These are phyloP conservation scores for Triticum timopheevii DNA, from an alignment of 176 grass and related monocot genomes.

Conservation along the genomic window DNA sequence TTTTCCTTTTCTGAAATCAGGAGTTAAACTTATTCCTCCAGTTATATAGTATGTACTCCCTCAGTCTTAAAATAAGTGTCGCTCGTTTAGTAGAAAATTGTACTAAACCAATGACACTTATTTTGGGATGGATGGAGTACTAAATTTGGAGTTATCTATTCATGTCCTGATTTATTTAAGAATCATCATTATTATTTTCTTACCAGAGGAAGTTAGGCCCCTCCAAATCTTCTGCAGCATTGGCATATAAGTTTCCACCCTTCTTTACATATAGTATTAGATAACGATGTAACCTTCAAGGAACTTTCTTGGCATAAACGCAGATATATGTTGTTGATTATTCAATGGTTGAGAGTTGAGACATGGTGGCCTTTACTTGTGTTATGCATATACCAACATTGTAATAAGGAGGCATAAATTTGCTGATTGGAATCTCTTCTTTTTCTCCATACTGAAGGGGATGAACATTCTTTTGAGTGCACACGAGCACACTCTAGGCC, in stretches of 20 bases:
- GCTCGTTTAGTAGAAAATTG: no score
- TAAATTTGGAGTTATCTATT: neutral
- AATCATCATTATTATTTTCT: neutral
- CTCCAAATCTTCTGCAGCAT: neutral
- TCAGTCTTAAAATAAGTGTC: no score
- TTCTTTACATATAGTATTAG: neutral
- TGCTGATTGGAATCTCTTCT: slow-evolving; percentile 25
- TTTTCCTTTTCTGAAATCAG: no score
- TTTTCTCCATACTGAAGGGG: slow-evolving; percentile 44
- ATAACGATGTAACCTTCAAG: no score
- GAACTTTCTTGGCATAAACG: neutral
- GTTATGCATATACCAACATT: neutral
- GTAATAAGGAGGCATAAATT: neutral
- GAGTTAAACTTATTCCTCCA: no score
- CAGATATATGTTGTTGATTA: neutral
- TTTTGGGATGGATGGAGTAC: no score
- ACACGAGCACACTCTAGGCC: slow-evolving; percentile 70
- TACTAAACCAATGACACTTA: no score
- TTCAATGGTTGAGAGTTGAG: neutral
- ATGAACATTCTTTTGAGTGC: slow-evolving; percentile 84
- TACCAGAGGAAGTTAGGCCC: neutral
- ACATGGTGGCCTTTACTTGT: neutral
- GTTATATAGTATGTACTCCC: no score
- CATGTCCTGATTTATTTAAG: neutral
- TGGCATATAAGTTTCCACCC: neutral